A percentile compares a stretch with the other conserved stretches of the same genome.
phyloP scores from a whole-genome alignment of 148 eudicot species.

The Chenopodium album region DNA sequence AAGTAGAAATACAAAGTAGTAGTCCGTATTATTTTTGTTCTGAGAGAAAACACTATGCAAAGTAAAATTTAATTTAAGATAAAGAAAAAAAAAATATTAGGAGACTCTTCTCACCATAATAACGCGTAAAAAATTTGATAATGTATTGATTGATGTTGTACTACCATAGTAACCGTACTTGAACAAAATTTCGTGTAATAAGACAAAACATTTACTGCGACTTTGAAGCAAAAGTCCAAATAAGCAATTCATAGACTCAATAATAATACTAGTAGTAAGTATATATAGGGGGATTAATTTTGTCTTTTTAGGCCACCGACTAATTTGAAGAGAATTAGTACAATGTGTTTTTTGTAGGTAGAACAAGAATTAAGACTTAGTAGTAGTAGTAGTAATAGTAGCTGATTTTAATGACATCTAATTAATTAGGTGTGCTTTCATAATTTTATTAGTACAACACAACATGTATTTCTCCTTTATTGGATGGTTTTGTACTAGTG shows the following conservation, averaged over 20 bases:
- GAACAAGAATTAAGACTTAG: background rate
- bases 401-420: background rate
- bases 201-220: slow-evolving; percentile 4
- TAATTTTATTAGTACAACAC: slow-evolving; percentile 5
- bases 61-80: too few species aligned
- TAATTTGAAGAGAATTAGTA: background rate
- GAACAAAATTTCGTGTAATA: background rate
- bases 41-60: too few species aligned
- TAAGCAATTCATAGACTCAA: too few species aligned
- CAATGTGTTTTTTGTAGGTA: background rate
- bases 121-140: background rate
- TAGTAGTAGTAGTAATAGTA: background rate
- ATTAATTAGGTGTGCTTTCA: slow-evolving; percentile 5
- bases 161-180: background rate
- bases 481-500: background rate
- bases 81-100: too few species aligned
- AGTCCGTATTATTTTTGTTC: too few species aligned
- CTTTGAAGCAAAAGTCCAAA: slow-evolving; percentile 5
- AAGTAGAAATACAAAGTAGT: too few species aligned
- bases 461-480: slow-evolving; percentile 1
- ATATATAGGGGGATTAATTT: background rate
- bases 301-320: slow-evolving; percentile 25
- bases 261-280: too few species aligned
- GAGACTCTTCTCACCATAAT: too few species aligned
- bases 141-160: background rate